Evolutionary conservation across 2,329 filamentous ascomycete species (phyloP).

Genomic region (Akanthomyces dipterigenus): DNA sequence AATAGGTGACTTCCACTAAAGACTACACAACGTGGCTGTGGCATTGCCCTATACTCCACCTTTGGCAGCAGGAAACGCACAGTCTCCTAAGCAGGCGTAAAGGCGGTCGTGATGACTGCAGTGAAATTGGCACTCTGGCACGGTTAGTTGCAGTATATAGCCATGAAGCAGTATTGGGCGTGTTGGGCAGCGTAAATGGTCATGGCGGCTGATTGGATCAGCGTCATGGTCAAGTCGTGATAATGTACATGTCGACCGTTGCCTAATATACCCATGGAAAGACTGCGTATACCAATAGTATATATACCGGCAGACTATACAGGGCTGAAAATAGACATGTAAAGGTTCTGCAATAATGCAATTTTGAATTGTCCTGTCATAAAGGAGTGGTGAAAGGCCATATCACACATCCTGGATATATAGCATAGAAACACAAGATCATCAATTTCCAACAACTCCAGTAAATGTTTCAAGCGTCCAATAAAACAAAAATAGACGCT

Average conservation of each 20-base stretch:
- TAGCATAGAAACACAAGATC: neutral
- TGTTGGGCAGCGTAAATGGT: neutral
- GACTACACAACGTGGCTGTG: neutral
- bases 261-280: neutral
- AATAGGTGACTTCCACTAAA: too few relatives aligned
- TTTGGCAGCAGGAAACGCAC: neutral
- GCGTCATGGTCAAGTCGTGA: neutral
- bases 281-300: too few relatives aligned
- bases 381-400: neutral
- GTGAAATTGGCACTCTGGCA: neutral
- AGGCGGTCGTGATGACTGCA: neutral
- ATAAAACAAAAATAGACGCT: neutral
- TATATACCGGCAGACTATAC: too few relatives aligned
- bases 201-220: neutral
- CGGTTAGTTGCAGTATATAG: neutral
- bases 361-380: neutral
- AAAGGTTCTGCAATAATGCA: neutral
- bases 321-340: too few relatives aligned
- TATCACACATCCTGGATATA: neutral
- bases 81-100: neutral
- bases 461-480: neutral
- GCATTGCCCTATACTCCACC: neutral
- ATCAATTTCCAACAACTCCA: neutral
- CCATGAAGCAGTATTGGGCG: neutral
- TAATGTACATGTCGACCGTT: neutral